Evolutionary conservation across 2,329 filamentous ascomycete genomes (phyloP), one percentile per base, ranked within the genome.

Genomic region (Fusarium mundagurra): DNA sequence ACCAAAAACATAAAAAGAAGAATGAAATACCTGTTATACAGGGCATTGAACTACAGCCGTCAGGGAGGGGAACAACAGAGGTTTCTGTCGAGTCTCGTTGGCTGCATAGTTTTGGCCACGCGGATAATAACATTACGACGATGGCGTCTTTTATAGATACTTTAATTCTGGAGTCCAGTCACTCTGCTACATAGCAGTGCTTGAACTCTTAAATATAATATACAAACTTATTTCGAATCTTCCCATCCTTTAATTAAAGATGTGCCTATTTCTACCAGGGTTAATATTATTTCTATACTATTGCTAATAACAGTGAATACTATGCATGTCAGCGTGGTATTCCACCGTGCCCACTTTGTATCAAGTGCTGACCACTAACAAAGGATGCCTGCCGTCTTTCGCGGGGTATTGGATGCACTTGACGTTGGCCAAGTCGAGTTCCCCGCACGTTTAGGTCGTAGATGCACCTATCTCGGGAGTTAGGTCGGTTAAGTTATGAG

Each of bases 21-120:
- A 29, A n/a, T 12, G 66, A 51, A 44, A 22, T 64, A 6, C 58
- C 59, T n/a, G 33, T n/a, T 6, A 5, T 60, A 54, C 34, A 18
- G 36, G 29, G 0, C 2, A 69, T 70, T 22, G 65, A 64, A 39
- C 18, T 70, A 6, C 65, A 69, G 0, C 67, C 67, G 5, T 58
- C 34, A 8, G 67, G 67, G 10, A 53, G 65, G 51, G 67, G 67
- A 3, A 69, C 41, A 22, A 69, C 51, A 5, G 67, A 70, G 41
- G 67, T 70, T 24, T 70, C 59, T 17, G 67, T 70, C 10, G 44
- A 64, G 36, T 70, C 67, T 29, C 65, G 67, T 17, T 45, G 45
- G 17, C 14, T 47, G 20, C 45, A 64, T 13, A 62, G 57, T 27
- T 27, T 45, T 1, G 22, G 29, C 5, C 59, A 27, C 2, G 11